Evolutionary conservation across 2,329 filamentous ascomycete genomes (phyloP), one percentile per base, ranked within the genome.

Genomic region (Aspergillus terreus): DNA sequence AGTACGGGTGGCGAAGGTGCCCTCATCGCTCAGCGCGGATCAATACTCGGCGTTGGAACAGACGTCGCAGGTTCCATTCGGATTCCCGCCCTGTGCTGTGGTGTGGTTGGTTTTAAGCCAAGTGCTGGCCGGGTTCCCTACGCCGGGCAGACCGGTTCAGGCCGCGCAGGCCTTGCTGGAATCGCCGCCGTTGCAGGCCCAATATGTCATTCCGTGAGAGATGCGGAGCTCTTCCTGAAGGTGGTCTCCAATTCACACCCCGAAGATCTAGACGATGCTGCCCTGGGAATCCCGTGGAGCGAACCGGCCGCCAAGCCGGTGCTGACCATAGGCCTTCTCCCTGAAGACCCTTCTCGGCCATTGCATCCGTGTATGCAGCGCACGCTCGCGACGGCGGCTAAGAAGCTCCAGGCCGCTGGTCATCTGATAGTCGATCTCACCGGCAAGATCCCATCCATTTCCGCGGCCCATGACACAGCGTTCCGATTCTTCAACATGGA

Each of bases 31-130:
- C 55, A 71, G 38, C 56, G 66, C 5, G 69, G 68, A 11, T 66
- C 62, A 2, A 49, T 63, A 3, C 41, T 69, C 0, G 67, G 67
- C 3, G 59, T 68, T 2, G 67, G 63, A 3, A 67, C 66, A 4
- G 68, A 71, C 52, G 64, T 70, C 48, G 67, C 53, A 27, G 67
- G 67, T 1, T 67, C 65, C 1, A 63, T 70, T 38, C 67, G 69
- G 2, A 67, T 68, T 17, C 69, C 68, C 0, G 54, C 66, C 10
- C 47, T 68, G 4, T 68, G 62, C 46, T 64, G 62, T 46, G 67
- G 67, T 1, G 57, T 62, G 1, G 65, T 65, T 42, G 67, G 66
- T 4, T 66, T 70, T 51, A 69, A 68, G 41, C 65, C 68, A 5
- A 65, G 61, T 10, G 46, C 50, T 1, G 53, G 53, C n/a, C 61